Evolutionary conservation across 805 yeast species (phyloP).

Genomic region (Brettanomyces anomalus): DNA sequence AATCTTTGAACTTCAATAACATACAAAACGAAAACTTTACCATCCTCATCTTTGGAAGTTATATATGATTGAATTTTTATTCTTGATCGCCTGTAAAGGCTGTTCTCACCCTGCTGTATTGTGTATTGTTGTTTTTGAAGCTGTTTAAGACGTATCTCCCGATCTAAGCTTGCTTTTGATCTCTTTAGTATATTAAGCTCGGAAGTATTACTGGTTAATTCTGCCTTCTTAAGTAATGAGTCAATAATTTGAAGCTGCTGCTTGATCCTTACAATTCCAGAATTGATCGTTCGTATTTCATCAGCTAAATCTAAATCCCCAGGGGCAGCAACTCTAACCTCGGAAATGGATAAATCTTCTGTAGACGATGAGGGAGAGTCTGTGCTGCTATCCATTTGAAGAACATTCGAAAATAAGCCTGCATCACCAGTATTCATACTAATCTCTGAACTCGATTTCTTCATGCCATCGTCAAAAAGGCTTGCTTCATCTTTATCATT

Average conservation of each 20-base stretch:
- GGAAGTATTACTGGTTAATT: conserved; percentile 64
- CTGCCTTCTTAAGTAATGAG: conserved; percentile 72
- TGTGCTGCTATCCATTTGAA: conserved; percentile 3
- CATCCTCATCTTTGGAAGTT: conserved; percentile 41
- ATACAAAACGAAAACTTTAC: conserved; percentile 58
- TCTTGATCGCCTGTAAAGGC: conserved; percentile 58
- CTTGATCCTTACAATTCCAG: conserved; percentile 48
- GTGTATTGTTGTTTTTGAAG: conserved; percentile 70
- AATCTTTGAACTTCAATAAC: conserved; percentile 65
- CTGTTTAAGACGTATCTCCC: conserved; percentile 70
- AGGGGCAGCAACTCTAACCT: conserved; percentile 48
- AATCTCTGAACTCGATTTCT: neutral
- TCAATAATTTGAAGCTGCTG: conserved; percentile 58
- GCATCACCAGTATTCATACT: neutral
- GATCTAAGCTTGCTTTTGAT: conserved; percentile 55
- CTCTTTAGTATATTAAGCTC: conserved; percentile 61
- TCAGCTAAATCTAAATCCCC: conserved; percentile 59
- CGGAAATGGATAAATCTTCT: conserved; percentile 18
- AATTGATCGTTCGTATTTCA: conserved; percentile 50
- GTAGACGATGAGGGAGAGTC: conserved; percentile 10
- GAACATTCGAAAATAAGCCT: too few relatives aligned
- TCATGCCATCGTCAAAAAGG: conserved; percentile 9
- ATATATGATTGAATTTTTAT: conserved; percentile 46
- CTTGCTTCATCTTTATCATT: conserved; percentile 3
- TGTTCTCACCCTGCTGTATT: conserved; percentile 75